Evolutionary conservation across 129 eudicot genomes (phyloP).

Genomic region (Cynara cardunculus): DNA sequence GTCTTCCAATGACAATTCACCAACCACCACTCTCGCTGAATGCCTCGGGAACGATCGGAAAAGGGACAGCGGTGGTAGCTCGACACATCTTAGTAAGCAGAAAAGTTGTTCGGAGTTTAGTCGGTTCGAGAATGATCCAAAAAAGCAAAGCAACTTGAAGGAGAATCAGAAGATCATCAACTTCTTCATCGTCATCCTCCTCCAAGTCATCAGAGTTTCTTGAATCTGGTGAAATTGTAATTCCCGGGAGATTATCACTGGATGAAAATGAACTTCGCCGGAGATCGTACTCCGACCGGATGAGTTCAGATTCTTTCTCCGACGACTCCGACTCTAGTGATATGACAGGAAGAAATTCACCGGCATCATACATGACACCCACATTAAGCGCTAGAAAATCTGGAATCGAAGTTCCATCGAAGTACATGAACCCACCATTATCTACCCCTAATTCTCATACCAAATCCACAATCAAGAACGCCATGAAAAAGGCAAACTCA

Average conservation of each 20-base stretch:
- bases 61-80: too few species aligned
- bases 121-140: constrained; percentile 35
- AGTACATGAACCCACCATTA: too few species aligned
- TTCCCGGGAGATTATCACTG: constrained; percentile 58
- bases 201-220: background rate
- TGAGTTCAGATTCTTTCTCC: constrained; percentile 34
- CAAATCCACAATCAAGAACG: constrained; percentile 25
- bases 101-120: constrained; percentile 52
- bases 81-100: constrained; percentile 40
- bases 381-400: constrained; percentile 53
- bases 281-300: too few species aligned
- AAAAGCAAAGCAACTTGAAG: constrained; percentile 19
- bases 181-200: constrained; percentile 36
- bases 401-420: too few species aligned
- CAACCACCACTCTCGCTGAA: constrained; percentile 37
- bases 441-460: constrained; percentile 29
- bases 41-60: constrained; percentile 41
- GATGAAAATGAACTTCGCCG: constrained; percentile 51
- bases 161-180: constrained; percentile 64
- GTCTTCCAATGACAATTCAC: constrained; percentile 13
- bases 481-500: constrained; percentile 26
- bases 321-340: constrained; percentile 61
- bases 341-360: constrained; percentile 26
- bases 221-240: constrained; percentile 14
- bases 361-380: constrained; percentile 65